These are phyloP conservation scores for Trichoderma reesei DNA, from an alignment of 495 filamentous ascomycete species.

Conservation along the genomic window DNA sequence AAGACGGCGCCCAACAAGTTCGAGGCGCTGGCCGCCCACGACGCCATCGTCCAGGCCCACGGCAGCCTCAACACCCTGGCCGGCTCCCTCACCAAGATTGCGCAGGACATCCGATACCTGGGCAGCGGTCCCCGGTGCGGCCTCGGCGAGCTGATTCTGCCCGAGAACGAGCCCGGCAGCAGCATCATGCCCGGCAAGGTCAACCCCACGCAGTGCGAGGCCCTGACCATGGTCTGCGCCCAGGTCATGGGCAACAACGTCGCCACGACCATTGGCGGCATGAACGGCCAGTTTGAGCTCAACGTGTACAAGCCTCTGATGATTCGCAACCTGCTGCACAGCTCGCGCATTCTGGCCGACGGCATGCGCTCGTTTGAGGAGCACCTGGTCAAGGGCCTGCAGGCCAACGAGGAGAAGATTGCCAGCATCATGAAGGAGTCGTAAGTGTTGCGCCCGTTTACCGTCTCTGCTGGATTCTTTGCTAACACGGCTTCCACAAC, in stretches of 20 bases:
- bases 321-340: constrained; percentile 91
- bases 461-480: too few species aligned
- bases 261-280: constrained; percentile 82
- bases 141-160: constrained; percentile 81
- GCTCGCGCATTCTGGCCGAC: constrained; percentile 73
- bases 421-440: constrained; percentile 75
- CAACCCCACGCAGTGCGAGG: constrained; percentile 97
- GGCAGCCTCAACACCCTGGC: constrained; percentile 92
- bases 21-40: constrained; percentile 94
- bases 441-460: too few species aligned
- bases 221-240: constrained; percentile 92
- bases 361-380: constrained; percentile 91
- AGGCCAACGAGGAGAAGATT: constrained; percentile 91
- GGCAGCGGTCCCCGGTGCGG: constrained; percentile 94
- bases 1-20: constrained; percentile 98
- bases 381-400: constrained; percentile 79
- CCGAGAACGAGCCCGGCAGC: constrained; percentile 94
- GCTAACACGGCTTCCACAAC: constrained; percentile 7
- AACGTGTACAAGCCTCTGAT: constrained; percentile 98
- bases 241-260: constrained; percentile 98
- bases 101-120: constrained; percentile 94
- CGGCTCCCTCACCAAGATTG: constrained; percentile 91
- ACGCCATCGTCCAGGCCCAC: constrained; percentile 87
- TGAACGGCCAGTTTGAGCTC: constrained; percentile 97
- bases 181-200: constrained; percentile 99